Evolutionary conservation across 2,329 filamentous ascomycete genomes (phyloP).

Genomic region (Claviceps citrina): DNA sequence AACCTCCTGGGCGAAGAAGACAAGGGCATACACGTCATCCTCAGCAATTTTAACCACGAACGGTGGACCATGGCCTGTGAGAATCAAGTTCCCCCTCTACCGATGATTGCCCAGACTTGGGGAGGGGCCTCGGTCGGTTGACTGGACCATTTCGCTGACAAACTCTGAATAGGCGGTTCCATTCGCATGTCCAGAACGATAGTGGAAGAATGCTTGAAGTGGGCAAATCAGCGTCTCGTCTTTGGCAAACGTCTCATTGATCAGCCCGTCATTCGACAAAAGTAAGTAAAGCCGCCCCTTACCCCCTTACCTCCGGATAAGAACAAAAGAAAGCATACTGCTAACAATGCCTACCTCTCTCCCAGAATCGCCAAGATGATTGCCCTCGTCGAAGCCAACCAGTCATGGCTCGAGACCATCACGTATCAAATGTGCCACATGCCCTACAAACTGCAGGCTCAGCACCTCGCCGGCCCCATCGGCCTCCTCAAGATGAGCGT

Average conservation of each 20-base stretch:
- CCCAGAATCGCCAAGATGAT: conserved; percentile 74
- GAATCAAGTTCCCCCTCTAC: too few species aligned
- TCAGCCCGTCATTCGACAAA: conserved; percentile 69
- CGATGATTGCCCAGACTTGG: too few species aligned
- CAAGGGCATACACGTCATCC: conserved; percentile 71
- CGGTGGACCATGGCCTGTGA: conserved; percentile 58
- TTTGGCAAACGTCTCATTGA: conserved; percentile 71
- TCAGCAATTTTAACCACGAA: conserved; percentile 83
- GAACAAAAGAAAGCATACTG: too few species aligned
- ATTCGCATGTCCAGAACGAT: conserved; percentile 51
- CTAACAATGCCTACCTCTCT: neutral
- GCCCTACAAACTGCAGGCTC: conserved; percentile 61
- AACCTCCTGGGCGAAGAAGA: conserved; percentile 70
- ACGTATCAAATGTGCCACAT: conserved; percentile 83
- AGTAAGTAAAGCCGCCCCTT: conserved; percentile 30
- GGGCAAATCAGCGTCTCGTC: conserved; percentile 73
- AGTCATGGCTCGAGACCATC: conserved; percentile 71
- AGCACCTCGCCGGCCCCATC: conserved; percentile 64
- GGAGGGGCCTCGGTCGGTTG: too few species aligned
- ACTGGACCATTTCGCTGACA: too few species aligned
- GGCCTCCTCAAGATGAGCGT: conserved; percentile 66
- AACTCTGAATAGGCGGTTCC: conserved; percentile 28
- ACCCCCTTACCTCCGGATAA: too few species aligned
- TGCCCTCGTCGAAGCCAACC: conserved; percentile 62
- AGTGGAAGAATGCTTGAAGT: conserved; percentile 74